Conservation (phyloP, 352 stramenopile species). For the Globisporangium mamillatum region DNA sequence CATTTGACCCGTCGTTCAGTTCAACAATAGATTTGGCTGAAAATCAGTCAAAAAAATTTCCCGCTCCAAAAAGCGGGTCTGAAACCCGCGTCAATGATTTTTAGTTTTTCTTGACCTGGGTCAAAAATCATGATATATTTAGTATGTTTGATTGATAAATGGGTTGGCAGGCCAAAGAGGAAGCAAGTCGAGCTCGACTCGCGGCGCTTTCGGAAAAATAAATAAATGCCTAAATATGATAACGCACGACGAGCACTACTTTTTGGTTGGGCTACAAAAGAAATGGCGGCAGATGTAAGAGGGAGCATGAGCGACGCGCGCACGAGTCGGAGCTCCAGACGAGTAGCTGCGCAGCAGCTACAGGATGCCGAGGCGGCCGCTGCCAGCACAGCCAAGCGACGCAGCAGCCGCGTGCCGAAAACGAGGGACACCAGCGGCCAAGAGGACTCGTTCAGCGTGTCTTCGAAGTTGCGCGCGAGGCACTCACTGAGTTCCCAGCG, state of each 20-base stretch:
- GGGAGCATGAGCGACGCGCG: background rate
- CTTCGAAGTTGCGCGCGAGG: background rate
- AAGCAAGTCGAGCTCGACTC: background rate
- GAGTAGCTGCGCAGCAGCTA: background rate
- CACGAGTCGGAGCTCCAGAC: background rate
- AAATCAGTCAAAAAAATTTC: no score
- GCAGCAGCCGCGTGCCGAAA: constrained; percentile 1
- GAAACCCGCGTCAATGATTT: background rate
- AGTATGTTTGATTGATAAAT: background rate
- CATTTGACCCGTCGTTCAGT: background rate
- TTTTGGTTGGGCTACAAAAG: background rate
- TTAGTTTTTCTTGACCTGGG: background rate
- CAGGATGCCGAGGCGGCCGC: background rate
- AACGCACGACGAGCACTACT: background rate
- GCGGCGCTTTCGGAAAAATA: background rate
- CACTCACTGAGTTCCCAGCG: constrained; percentile 6
- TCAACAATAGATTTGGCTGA: no score
- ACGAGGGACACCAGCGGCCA: background rate
- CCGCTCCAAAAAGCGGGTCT: background rate
- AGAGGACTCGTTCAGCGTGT: background rate
- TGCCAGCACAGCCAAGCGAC: background rate
- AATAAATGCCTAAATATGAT: background rate
- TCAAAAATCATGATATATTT: background rate
- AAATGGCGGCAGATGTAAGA: background rate
- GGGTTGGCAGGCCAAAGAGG: background rate